Base-by-base conservation (phyloP, 108 stramenopile species). In the Seminavis robusta region DNA sequence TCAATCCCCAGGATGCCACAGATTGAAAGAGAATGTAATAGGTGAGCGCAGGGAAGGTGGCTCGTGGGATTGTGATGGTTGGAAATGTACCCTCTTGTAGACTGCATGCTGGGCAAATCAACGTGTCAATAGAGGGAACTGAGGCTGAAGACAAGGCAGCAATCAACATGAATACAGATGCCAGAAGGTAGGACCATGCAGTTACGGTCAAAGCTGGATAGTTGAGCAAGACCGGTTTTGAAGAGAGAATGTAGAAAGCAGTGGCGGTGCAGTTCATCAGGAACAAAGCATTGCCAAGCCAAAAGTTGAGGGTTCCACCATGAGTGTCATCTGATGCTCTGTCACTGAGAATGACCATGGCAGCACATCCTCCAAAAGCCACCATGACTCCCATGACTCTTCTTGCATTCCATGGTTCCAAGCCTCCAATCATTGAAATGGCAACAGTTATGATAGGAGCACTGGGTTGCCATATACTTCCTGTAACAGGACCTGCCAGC, bases 371-470 rank as follows among this genome's bases (percentile, higher is more conserved):
- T 0, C 48, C 7, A 7, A 57, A 59, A 8, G 65, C 52, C 23
- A 67, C 3, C 4, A 31, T 16, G 13, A 59, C 33, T 13, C 65
- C 65, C 2, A 24, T 21, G 1, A 67, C 16, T 11, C 65, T 46
- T n/a, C n/a, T n/a, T n/a, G n/a, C n/a, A n/a, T n/a, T n/a, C 23
- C 13, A 25, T n/a, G 26, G 34, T 42, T 67, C 65, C 49, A 21
- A 38, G 0, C 65, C 38, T 29, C 49, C 0, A 11, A 19, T 31
- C 49, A 59, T 59, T 15, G 34, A 49, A 43, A 67, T 40, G 23
- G 56, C 65, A 26, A 58, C 65, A 47, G 65, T 59, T 15, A 67
- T 26, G 38, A 67, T 67, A 2, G 65, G 56, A 24, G 40, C 48
- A n/a, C 28, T 41, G 4, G 65, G 57, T 42, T 67, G 65, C 65